These are phyloP conservation scores for Phylloboletellus chloephorus DNA, from an alignment of 1,284 basidiomycete genomes.

Conservation along the genomic window DNA sequence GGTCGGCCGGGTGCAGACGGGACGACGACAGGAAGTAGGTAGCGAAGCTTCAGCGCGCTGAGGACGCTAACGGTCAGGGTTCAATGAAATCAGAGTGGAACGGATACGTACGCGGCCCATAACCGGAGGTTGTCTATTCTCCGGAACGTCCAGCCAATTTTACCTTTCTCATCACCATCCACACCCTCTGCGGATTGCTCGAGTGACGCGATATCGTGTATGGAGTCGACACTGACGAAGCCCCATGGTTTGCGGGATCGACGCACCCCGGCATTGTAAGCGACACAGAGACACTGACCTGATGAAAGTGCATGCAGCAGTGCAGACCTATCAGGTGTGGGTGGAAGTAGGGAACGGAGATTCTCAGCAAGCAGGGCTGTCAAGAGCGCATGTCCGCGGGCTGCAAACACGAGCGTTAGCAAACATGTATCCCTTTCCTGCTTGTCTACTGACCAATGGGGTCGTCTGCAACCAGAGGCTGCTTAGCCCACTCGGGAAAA, in stretches of 20 bases:
- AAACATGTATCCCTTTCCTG: slow-evolving; percentile 1
- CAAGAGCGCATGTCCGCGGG: slow-evolving; percentile 55
- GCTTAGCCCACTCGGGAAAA: slow-evolving; percentile 70
- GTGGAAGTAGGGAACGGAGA: slow-evolving; percentile 42
- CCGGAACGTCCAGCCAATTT: slow-evolving; percentile 73
- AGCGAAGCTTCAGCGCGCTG: slow-evolving; percentile 78
- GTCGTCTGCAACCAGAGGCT: slow-evolving; percentile 48
- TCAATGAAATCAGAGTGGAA: background rate
- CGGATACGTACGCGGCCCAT: slow-evolving; percentile 69
- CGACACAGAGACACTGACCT: slow-evolving; percentile 73
- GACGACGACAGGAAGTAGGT: slow-evolving; percentile 61
- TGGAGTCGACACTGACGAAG: slow-evolving; percentile 68
- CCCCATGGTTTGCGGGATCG: slow-evolving; percentile 83
- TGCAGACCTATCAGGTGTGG: slow-evolving; percentile 34
- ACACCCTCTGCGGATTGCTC: slow-evolving; percentile 41
- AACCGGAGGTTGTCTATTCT: slow-evolving; percentile 76
- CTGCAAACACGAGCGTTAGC: slow-evolving; percentile 34
- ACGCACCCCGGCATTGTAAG: slow-evolving; percentile 77
- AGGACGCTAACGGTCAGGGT: slow-evolving; percentile 10
- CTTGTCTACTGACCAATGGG: slow-evolving; percentile 46
- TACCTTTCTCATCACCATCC: slow-evolving; percentile 32
- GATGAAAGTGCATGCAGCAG: slow-evolving; percentile 63
- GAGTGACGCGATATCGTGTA: slow-evolving; percentile 72
- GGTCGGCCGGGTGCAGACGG: slow-evolving; percentile 38
- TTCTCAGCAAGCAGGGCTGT: slow-evolving; percentile 40